A percentile compares a stretch with the other conserved stretches of the same genome.
These are phyloP conservation scores for Aspergillus aculeatus DNA, from an alignment of 2,329 filamentous ascomycete species.

Conservation along the genomic window DNA sequence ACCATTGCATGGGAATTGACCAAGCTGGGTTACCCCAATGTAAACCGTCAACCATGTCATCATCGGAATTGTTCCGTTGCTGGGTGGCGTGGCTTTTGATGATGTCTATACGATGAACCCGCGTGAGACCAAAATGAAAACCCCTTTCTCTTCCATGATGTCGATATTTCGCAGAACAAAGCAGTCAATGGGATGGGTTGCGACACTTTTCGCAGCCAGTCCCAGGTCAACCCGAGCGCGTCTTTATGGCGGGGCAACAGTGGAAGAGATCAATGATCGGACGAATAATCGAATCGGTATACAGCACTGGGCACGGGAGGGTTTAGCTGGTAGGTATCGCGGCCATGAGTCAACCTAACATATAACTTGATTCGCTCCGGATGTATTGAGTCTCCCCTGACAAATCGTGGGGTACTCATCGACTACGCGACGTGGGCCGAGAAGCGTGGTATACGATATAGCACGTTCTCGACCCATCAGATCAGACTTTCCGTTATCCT, in stretches of 20 bases:
- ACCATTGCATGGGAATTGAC: conserved; percentile 57
- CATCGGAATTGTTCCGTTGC: conserved; percentile 53
- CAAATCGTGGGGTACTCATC: conserved; percentile 52
- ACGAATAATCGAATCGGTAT: conserved; percentile 48
- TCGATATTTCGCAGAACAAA: conserved; percentile 38
- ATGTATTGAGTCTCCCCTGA: conserved; percentile 1
- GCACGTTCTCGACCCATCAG: conserved; percentile 42
- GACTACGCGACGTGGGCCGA: conserved; percentile 52
- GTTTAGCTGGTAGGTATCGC: conserved; percentile 41
- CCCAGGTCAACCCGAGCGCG: conserved; percentile 36
- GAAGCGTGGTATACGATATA: conserved; percentile 40
- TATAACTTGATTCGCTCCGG: neutral
- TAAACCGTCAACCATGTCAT: conserved; percentile 52
- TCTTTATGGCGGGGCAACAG: conserved; percentile 52
- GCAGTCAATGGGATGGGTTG: conserved; percentile 54
- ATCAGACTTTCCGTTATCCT: conserved; percentile 38
- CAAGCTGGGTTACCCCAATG: conserved; percentile 56
- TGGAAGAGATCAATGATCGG: conserved; percentile 47
- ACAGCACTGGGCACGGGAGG: conserved; percentile 51
- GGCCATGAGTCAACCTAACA: too few species aligned
- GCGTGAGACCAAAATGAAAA: conserved; percentile 29
- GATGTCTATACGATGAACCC: conserved; percentile 54
- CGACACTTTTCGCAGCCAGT: conserved; percentile 50
- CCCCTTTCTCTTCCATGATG: neutral
- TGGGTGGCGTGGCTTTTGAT: conserved; percentile 51